Evolutionary conservation across 805 yeast species (phyloP).

Genomic region (Debaryomyces castellii): DNA sequence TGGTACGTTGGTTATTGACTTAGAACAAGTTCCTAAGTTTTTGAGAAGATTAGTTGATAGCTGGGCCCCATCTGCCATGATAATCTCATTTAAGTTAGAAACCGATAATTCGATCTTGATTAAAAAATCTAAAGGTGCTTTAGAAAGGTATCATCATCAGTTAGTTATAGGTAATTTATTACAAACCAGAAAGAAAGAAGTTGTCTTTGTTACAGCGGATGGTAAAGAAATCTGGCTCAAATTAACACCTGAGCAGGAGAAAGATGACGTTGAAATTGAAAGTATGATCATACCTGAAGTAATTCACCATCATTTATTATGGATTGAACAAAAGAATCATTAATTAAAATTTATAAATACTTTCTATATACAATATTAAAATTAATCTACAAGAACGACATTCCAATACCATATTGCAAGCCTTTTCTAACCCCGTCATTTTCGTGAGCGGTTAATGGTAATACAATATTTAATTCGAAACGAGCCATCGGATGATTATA

Average conservation of each 20-base stretch:
- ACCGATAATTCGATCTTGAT: slow-evolving; percentile 75
- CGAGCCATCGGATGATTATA: slow-evolving; percentile 59
- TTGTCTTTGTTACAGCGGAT: slow-evolving; percentile 71
- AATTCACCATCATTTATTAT: slow-evolving; percentile 56
- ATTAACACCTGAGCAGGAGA: slow-evolving; percentile 42
- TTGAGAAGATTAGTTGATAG: slow-evolving; percentile 80
- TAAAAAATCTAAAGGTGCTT: slow-evolving; percentile 74
- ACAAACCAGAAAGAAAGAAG: slow-evolving; percentile 85
- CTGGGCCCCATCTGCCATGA: slow-evolving; percentile 96
- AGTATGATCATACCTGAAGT: slow-evolving; percentile 78
- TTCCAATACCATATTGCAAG: slow-evolving; percentile 58
- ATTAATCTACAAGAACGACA: slow-evolving; percentile 47
- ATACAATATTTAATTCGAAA: slow-evolving; percentile 55
- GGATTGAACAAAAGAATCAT: slow-evolving; percentile 44
- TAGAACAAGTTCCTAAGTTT: slow-evolving; percentile 96
- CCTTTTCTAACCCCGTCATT: slow-evolving; percentile 52
- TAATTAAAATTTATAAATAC: not conserved
- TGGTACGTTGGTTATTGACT: slow-evolving; percentile 77
- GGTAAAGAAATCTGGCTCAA: slow-evolving; percentile 49
- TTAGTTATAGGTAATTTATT: slow-evolving; percentile 90
- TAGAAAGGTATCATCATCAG: slow-evolving; percentile 86
- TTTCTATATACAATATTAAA: not conserved
- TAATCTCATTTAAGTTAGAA: slow-evolving; percentile 90
- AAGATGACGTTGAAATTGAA: slow-evolving; percentile 63
- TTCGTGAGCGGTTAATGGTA: slow-evolving; percentile 46